Base-by-base conservation (phyloP, 164 flowering plant species). In the Vitis rotundifolia region DNA sequence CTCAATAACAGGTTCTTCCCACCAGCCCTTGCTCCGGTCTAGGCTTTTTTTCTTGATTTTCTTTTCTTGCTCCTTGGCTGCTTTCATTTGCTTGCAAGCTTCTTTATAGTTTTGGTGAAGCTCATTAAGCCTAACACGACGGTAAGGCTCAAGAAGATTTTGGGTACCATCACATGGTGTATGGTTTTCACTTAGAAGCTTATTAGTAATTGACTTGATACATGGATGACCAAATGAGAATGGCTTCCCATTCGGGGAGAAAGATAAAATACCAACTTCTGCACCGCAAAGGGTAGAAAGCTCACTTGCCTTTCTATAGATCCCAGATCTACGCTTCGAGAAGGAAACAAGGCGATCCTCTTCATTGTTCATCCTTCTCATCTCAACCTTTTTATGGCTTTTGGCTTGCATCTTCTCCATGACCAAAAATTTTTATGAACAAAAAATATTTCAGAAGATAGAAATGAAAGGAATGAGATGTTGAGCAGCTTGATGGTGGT, bases 241-340 rank as follows among this genome's bases (percentile, higher is more conserved):
- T 14, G 68, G 51, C 57, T 64, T 64, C 18, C 47, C 37, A 5
- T 54, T 18, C 1, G 55, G 68, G 5, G 68, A 64, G 56, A 49
- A 64, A 2, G 48, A 11, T 8, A 64, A 13, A 5, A 64, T 26
- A 2, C 37, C 68, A 9, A 28, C 22, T 9, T 64, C 56, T 11
- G 68, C 15, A 10, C 68, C 56, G 16, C 68, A 64, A 0, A 64
- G 68, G 3, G 68, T 64, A 8, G 56, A 26, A 2, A 64, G 57
- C 47, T 64, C 68, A 49, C 56, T 64, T 8, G 68, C 68, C 68
- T 64, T 64, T 49, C 48, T 64, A 54, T 64, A 64, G 31, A 64
- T 64, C 3, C 68, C 68, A 11, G 68, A 64, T 16, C 56, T 9
- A 0, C 68, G 55, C 15, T 64, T 64, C 31, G 68, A 64, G 57